Base-by-base conservation (phyloP, 139 green algal species). In the Chlorella sorokiniana region DNA sequence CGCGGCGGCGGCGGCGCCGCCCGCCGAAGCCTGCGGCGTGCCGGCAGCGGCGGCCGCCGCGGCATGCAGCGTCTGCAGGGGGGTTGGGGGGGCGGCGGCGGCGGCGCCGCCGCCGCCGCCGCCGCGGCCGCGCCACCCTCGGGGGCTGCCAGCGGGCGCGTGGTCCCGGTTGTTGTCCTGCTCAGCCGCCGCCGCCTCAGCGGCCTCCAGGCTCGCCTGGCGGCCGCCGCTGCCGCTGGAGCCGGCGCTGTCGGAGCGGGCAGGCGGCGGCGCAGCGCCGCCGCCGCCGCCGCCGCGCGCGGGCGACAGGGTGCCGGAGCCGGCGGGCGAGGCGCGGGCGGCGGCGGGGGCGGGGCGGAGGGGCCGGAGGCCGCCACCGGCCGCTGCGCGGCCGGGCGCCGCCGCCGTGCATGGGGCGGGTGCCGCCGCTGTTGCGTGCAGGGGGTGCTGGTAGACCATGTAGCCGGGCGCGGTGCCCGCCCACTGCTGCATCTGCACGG, bases 361-460 rank as follows among this genome's bases (percentile, higher is more conserved):
- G 69, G 18, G 23, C 7, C 11, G 23, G 22, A 11, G 8, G 31
- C 35, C 64, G 64, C 72, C 44, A 11, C 41, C 35, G 51, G 16
- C 48, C 48, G 48, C 11, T 25, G 14, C 48, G 48, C 16, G 16
- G 48, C 48, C 48, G 11, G 48, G 48, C 48, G 16, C 48, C 11
- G 48, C 48, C 11, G 48, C 48, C 48, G 48, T 59, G 48, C n/a
- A 16, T 59, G 48, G 48, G 14, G 48, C 16, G 31, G 2, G 31
- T 18, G 44, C 44, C 70, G 72, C 72, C 51, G 72, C 35, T 40
- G 33, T 31, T 31, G 10, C 54, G 29, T 35, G 70, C 74, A 48
- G 62, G 20, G 31, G 54, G 40, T 84, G 83, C 78, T 81, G 83
- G 40, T 81, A 69, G 29, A 65, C 33, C 59, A 75, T 64, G 10